Evolutionary conservation across 1,139 yeast genomes (phyloP), one percentile per base, ranked within the genome.

Genomic region (Nadsonia starkeyi-henricii): DNA sequence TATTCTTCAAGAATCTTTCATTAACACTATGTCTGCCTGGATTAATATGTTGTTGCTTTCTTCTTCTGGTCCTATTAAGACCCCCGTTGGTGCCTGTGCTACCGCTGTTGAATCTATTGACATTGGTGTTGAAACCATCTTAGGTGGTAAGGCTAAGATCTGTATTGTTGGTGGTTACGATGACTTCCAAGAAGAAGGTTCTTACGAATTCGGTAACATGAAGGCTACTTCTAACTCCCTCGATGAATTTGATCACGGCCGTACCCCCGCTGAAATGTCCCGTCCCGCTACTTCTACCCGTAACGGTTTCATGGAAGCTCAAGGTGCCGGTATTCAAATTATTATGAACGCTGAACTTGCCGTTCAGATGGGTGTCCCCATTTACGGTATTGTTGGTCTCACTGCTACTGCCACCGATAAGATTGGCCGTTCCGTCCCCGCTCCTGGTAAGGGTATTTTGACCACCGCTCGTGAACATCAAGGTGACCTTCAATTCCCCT

Each of bases 81-180:
- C 98, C 30, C 97, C 98, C 50, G 98, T 91, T 52, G 98, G 96
- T 73, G 98, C 98, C 46, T 91, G 98, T 76, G 98, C 98, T 48
- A 91, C 98, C 58, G 93, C 98, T 51, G 83, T 93, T 55, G 98
- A 91, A 73, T 91, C 98, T 54, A 86, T 93, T 58, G 98, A 91
- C 66, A 77, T 78, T 62, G 98, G 97, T 78, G 79, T 84, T 58
- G 98, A 91, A 71, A 85, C 96, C 49, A 88, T 91, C 60, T 70
- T 84, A 60, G 71, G 86, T 49, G 96, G 96, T 58, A 88, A 89
- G 70, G 98, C 98, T 52, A 88, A 86, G 78, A 79, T 91, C 61
- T 88, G 91, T 68, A 75, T 91, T 63, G 96, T 89, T 61, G 98
- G 98, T 77, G 98, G 98, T 71, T 88, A 85, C 66, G 98, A 91